Conservation (phyloP, 2,329 filamentous ascomycete genomes). For the Pseudocercospora vitis region DNA sequence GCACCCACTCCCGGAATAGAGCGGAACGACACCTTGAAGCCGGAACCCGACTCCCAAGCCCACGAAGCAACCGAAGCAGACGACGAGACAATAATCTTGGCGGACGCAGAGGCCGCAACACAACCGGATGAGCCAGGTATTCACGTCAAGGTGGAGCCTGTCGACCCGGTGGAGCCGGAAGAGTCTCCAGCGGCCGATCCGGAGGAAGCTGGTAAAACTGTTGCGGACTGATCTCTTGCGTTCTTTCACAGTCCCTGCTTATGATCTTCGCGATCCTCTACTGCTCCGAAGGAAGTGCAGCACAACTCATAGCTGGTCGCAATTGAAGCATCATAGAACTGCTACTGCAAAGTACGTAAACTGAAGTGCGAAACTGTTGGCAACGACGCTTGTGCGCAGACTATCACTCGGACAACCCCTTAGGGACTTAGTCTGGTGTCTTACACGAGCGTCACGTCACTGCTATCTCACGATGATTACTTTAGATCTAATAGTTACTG, state of each 20-base stretch:
- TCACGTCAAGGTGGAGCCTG: conserved; percentile 25
- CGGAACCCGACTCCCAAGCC: background rate
- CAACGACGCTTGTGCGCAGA: background rate
- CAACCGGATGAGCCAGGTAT: conserved; percentile 15
- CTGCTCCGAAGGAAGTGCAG: no score
- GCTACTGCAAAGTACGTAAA: background rate
- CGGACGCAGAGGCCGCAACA: conserved; percentile 2
- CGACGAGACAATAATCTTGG: conserved; percentile 15
- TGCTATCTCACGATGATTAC: no score
- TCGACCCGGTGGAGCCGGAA: conserved; percentile 18
- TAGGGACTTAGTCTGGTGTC: no score
- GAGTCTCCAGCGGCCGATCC: conserved; percentile 17
- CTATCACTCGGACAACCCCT: no score
- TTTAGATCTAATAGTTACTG: no score
- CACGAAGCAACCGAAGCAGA: conserved; percentile 6
- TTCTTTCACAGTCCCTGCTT: background rate
- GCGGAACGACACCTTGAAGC: conserved; percentile 5
- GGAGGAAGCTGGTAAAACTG: conserved; percentile 44
- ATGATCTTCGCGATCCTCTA: background rate
- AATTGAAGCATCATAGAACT: background rate
- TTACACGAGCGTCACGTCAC: no score
- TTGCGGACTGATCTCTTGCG: conserved; percentile 21
- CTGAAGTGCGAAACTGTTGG: background rate
- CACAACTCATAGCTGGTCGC: background rate
- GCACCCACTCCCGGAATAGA: conserved; percentile 2